Conservation (phyloP, 768 basidiomycete species). For the Suillus variegatus region DNA sequence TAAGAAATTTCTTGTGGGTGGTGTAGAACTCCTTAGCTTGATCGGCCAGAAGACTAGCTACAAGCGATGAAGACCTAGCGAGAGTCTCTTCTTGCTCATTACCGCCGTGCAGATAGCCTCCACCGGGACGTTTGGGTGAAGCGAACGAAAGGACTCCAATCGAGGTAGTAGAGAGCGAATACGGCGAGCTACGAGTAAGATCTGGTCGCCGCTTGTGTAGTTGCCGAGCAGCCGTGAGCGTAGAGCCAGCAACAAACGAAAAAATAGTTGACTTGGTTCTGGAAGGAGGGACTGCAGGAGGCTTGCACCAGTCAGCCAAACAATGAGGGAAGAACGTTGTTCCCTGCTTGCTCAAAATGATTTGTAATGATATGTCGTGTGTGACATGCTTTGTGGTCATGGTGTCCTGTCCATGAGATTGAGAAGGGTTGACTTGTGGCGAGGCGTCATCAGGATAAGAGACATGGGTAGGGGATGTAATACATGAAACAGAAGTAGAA, state of each 20-base stretch:
- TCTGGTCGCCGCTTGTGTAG: constrained; percentile 18
- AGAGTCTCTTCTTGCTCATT: constrained; percentile 48
- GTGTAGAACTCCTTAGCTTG: constrained; percentile 41
- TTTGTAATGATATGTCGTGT: constrained; percentile 39
- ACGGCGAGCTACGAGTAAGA: constrained; percentile 15
- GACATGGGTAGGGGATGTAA: constrained; percentile 12
- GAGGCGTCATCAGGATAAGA: constrained; percentile 3
- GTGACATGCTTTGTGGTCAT: constrained; percentile 11
- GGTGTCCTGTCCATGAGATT: constrained; percentile 8
- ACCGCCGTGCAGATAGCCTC: constrained; percentile 45
- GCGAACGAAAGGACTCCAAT: constrained; percentile 45
- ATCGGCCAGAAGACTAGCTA: constrained; percentile 37
- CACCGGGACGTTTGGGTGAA: constrained; percentile 45
- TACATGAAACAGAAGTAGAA: constrained; percentile 8
- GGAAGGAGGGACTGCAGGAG: constrained; percentile 3
- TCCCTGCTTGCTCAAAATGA: constrained; percentile 36
- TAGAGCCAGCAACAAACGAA: constrained; percentile 31
- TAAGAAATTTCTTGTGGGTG: constrained; percentile 36
- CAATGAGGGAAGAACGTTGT: constrained; percentile 44
- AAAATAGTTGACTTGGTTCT: constrained; percentile 21
- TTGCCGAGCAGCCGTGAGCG: constrained; percentile 34
- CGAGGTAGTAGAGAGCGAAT: constrained; percentile 25
- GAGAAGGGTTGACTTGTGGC: neutral
- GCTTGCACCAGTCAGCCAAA: constrained; percentile 38
- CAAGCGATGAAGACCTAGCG: constrained; percentile 41